Conservation (phyloP, 75 land plant species). For the Larix kaempferi region DNA sequence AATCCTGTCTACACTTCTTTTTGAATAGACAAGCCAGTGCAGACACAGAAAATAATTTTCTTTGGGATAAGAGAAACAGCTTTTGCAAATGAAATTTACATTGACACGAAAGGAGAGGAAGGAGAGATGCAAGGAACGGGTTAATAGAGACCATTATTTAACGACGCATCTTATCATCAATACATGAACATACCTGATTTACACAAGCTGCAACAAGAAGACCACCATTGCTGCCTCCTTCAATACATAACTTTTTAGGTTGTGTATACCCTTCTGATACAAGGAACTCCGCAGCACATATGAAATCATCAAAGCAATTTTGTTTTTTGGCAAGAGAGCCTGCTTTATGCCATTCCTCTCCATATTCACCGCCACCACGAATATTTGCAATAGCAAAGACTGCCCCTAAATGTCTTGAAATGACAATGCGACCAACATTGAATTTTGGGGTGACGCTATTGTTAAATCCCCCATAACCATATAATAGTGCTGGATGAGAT, state of each 20-base stretch:
- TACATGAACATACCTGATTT: constrained; percentile 66
- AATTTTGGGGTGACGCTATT: constrained; percentile 81
- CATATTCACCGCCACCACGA: constrained; percentile 99
- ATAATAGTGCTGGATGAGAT: constrained; percentile 74
- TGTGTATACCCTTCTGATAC: constrained; percentile 77
- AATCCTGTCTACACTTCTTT: background rate
- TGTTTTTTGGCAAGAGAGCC: constrained; percentile 87
- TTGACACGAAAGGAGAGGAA: background rate
- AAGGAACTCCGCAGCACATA: constrained; percentile 77
- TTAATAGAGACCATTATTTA: no score
- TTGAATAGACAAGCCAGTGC: background rate
- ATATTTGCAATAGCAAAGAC: constrained; percentile 87
- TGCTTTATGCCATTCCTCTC: constrained; percentile 97
- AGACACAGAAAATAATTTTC: background rate
- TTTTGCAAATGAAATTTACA: background rate
- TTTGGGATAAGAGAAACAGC: background rate
- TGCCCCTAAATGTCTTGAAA: constrained; percentile 55
- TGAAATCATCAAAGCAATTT: constrained; percentile 97
- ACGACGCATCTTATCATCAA: no score
- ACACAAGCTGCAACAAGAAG: constrained; percentile 94
- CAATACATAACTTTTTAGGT: constrained; percentile 76
- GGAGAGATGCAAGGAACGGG: no score
- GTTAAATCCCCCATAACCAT: constrained; percentile 96
- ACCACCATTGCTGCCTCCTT: constrained; percentile 99
- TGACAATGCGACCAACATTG: constrained; percentile 53